Base-by-base conservation (phyloP, 1,284 basidiomycete genomes). In the Testicularia cyperi region DNA sequence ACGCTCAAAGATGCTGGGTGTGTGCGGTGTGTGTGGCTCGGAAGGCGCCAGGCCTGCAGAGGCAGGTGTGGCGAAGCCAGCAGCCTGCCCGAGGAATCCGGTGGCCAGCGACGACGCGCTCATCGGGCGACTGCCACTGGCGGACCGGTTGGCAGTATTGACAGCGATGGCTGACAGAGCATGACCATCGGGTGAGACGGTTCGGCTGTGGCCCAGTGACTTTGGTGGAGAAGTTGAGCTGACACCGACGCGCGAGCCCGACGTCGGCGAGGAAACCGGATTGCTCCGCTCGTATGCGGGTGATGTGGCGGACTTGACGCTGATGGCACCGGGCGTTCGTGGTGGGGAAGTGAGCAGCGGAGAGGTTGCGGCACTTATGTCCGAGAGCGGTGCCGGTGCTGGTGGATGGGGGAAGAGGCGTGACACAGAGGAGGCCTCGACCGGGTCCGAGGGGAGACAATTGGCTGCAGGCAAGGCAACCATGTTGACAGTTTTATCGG, bases 1-100 rank as follows among this genome's bases (percentile, higher is more conserved):
- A 16, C 72, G 53, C 46, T 75, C 72, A 49, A 75, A 75, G 38
- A 75, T 75, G 55, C 48, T 71, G 9, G 52, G 53, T 22, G 52
- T 36, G 26, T 38, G 45, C 3, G 53, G 27, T 3, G 43, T 40
- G 19, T 45, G 43, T 18, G 52, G 23, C 5, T 38, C 43, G 16
- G 19, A n/a, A 5, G 26, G 8, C 10, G 13, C 25, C 13, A 30
- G 7, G 14, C 35, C 35, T 14, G 29, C 24, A 3, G 41, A 35
- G 16, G 19, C 22, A 3, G 38, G 27, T 4, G 45, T 12, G 4
- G 16, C 18, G 14, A 40, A 7, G 16, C 32, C 15, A 8, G 44
- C 47, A 4, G 48, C n/a, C n/a, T n/a, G n/a, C n/a, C n/a, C n/a
- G n/a, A n/a, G n/a, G 5, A 6, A 4, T 6, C 26, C 37, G 20